Evolutionary conservation across 345 rosid species (phyloP), one percentile per base, ranked within the genome.

Genomic region (Angophora floribunda): DNA sequence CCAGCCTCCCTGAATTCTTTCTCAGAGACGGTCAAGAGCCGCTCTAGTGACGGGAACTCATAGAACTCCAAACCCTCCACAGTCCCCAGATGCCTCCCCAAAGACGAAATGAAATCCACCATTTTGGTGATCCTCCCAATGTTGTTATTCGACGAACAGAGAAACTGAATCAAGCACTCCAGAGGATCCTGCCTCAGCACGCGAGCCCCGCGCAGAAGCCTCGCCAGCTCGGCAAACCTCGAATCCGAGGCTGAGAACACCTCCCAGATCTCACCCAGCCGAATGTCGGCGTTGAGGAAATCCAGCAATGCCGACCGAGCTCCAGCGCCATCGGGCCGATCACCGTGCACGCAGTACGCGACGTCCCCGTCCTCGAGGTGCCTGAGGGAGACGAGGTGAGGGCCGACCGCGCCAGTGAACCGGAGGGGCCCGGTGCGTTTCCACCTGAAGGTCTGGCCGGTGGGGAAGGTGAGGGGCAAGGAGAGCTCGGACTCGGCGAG

Each of bases 391-490:
- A 96, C 86, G 52, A 96, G 92, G 63, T 95, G 99, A 59, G 97
- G 92, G 11, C 98, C 99, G 32, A 97, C 91, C 86, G 97, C 45
- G 53, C 99, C 99, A 87, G 96, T 96, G 90, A 89, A 96, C 61
- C 95, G 99, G 86, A 93, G 88, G 6, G 91, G 93, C 7, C 94
- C 98, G 44, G 99, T 96, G 87, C 96, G 93, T 70, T 95, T 97
- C 99, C 99, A 96, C 86, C 96, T 96, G 95, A 97, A 97, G 89
- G 99, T 97, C 91, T 97, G 99, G 90, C 99, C 99, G 16, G 98
- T 97, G 86, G 99, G 98, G 91, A 97, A 95, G 24, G 99, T 97
- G 90, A 96, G 95, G 28, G 99, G 92, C 32, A 97, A 90, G 10
- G 93, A 93, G 89, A 96, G 98, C 88, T 97, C 98, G 7, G 96